Conservation (phyloP, 306 rosid genomes). For the Rosa persica region DNA sequence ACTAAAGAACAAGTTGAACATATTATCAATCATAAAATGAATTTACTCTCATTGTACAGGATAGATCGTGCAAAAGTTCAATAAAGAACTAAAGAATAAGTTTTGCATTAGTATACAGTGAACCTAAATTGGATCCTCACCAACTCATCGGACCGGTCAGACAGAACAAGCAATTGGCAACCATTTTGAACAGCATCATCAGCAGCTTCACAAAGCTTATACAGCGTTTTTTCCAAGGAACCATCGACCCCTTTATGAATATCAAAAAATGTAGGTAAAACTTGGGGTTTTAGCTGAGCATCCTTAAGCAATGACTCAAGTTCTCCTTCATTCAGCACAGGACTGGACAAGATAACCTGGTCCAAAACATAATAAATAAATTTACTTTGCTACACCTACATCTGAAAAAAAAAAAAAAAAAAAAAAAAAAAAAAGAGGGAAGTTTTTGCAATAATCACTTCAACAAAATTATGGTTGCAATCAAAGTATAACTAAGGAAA, state of each 20-base stretch:
- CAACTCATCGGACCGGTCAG: constrained; percentile 85
- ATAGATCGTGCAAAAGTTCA: too few species aligned
- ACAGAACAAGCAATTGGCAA: constrained; percentile 85
- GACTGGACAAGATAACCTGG: constrained; percentile 91
- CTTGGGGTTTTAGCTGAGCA: constrained; percentile 65
- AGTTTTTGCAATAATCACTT: background rate
- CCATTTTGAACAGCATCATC: constrained; percentile 99
- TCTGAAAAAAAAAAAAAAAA: background rate
- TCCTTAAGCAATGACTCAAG: constrained; percentile 85
- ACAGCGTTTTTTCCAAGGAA: constrained; percentile 74
- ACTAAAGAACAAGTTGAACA: background rate
- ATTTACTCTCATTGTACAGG: too few species aligned
- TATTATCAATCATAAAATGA: too few species aligned
- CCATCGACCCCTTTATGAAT: constrained; percentile 91
- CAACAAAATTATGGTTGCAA: background rate
- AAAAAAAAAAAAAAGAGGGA: background rate
- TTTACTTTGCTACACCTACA: constrained; percentile 8
- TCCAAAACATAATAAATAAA: constrained; percentile 27
- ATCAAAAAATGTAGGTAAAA: constrained; percentile 80
- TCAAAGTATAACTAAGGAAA: background rate
- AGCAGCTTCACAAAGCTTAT: constrained; percentile 93
- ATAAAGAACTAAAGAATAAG: background rate
- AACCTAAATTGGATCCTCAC: constrained; percentile 46
- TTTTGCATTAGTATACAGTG: constrained; percentile 4
- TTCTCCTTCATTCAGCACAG: constrained; percentile 90